Base-by-base conservation (phyloP, 768 basidiomycete genomes). In the Lactarius sp. region DNA sequence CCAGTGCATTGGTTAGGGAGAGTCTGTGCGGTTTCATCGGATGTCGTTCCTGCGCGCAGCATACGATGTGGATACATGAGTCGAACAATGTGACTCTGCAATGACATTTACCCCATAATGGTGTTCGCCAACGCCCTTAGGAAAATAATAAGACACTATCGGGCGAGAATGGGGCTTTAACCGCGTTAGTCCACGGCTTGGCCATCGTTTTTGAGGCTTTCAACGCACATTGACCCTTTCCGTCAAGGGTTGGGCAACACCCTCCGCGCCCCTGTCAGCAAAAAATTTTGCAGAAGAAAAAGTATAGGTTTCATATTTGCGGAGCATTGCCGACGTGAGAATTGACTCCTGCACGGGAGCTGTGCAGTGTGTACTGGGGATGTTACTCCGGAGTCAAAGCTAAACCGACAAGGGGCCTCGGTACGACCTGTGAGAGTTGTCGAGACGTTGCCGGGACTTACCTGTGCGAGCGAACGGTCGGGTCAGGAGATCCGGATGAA, bases 1-100 rank as follows among this genome's bases (percentile, higher is more conserved):
- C 95, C 52, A 99, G 83, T 1, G 94, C 87, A 69, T 98, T 99
- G 18, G 97, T 98, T 59, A 99, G 75, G 3, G 96, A 94, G n/a
- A 99, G 77, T 31, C 96, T 83, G 70, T 97, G 94, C 4, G 96
- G 96, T 74, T 98, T 97, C 96, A 99, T 99, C 2, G 96, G 96
- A 77, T 99, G 96, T 53, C 89, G 85, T 83, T 97, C 94, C 96
- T 98, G 69, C 49, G 12, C 31, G 52, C 33, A 44, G 18, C 33
- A 36, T 62, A 50, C 49, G 34, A 50, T 61, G 64, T 60, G 59
- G 66, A 50, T 53, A 51, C 47, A 52, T 59, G 50, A 1, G 3
- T 50, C 41, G 60, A 46, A 39, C 60, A 33, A 16, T 34, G 12
- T 22, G 36, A 61, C 20, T 16, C 22, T 7, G 47, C 10, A 18